phyloP scores from a whole-genome alignment of 495 filamentous ascomycete species.

The Daldinia bambusicola region DNA sequence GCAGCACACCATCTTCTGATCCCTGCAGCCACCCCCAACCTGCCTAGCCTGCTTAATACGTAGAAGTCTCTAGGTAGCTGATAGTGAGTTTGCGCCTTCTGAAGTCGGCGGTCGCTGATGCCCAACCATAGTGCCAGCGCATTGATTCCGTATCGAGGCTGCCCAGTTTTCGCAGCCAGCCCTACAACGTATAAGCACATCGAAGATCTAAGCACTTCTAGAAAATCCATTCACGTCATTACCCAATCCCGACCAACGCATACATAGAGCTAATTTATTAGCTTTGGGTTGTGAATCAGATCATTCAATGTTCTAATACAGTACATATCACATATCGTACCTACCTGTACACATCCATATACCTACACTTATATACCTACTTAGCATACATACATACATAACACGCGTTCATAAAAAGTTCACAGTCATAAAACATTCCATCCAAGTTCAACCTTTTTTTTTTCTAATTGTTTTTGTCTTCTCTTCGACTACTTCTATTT shows the following conservation, averaged over 20 bases:
- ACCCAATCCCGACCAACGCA: conserved; percentile 43
- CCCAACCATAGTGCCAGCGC: conserved; percentile 53
- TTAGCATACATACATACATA: conserved; percentile 18
- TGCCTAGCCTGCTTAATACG: neutral
- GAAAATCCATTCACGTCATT: conserved; percentile 43
- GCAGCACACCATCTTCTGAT: conserved; percentile 11
- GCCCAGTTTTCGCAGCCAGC: conserved; percentile 42
- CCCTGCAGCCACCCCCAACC: conserved; percentile 28
- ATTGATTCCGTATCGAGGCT: conserved; percentile 42
- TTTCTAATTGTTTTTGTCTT: neutral
- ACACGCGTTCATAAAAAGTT: conserved; percentile 29
- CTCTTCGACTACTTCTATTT: neutral
- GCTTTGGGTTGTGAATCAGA: conserved; percentile 36
- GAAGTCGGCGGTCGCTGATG: conserved; percentile 43
- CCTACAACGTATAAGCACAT: conserved; percentile 44
- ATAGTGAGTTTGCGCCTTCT: neutral
- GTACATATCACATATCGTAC: conserved; percentile 1
- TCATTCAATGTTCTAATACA: conserved; percentile 12
- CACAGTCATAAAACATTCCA: conserved; percentile 22
- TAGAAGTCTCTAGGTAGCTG: conserved; percentile 2
- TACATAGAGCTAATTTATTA: conserved; percentile 33
- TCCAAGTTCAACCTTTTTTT: conserved; percentile 24
- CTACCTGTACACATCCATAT: conserved; percentile 1
- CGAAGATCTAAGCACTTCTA: conserved; percentile 43
- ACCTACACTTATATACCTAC: conserved; percentile 12